Conservation (phyloP, 78 protist genomes). For the Pelomyxa schiedti region DNA sequence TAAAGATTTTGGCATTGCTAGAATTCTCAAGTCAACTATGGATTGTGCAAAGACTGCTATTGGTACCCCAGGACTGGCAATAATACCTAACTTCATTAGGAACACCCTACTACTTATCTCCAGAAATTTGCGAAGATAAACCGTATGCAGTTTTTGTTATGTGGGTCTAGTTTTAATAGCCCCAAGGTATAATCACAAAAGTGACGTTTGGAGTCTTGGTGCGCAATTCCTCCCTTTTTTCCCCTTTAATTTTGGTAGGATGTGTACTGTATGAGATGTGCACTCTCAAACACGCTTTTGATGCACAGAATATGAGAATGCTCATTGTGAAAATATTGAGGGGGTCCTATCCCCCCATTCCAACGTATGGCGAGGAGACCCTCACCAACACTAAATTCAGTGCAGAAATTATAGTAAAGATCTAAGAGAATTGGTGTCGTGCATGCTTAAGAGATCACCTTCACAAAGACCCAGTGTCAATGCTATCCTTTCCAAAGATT, state of each 20-base stretch:
- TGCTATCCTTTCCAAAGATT: constrained; percentile 21
- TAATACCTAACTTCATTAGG: too few species aligned
- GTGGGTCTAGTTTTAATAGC: too few species aligned
- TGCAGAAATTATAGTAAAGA: constrained; percentile 26
- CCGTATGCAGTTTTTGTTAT: too few species aligned
- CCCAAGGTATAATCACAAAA: constrained; percentile 40
- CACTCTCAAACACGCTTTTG: constrained; percentile 73
- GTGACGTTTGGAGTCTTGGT: constrained; percentile 78
- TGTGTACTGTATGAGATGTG: constrained; percentile 69
- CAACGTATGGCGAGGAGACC: too few species aligned
- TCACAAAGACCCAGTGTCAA: constrained; percentile 49
- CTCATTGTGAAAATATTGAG: constrained; percentile 71
- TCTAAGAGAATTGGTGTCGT: constrained; percentile 27
- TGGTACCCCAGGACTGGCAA: too few species aligned
- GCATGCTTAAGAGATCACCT: constrained; percentile 55
- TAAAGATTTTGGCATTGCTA: constrained; percentile 93
- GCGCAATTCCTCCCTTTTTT: constrained; percentile 10
- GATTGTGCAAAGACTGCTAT: constrained; percentile 61
- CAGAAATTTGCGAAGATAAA: constrained; percentile 75
- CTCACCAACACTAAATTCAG: too few species aligned
- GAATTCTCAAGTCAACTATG: constrained; percentile 51
- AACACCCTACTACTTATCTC: constrained; percentile 88
- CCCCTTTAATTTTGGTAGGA: constrained; percentile 5
- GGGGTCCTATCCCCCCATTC: constrained; percentile 75
- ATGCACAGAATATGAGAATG: constrained; percentile 62